A percentile compares a stretch with the other conserved stretches of the same genome.
phyloP scores from a whole-genome alignment of 1,284 basidiomycete genomes.

The Ganoderma boninense region DNA sequence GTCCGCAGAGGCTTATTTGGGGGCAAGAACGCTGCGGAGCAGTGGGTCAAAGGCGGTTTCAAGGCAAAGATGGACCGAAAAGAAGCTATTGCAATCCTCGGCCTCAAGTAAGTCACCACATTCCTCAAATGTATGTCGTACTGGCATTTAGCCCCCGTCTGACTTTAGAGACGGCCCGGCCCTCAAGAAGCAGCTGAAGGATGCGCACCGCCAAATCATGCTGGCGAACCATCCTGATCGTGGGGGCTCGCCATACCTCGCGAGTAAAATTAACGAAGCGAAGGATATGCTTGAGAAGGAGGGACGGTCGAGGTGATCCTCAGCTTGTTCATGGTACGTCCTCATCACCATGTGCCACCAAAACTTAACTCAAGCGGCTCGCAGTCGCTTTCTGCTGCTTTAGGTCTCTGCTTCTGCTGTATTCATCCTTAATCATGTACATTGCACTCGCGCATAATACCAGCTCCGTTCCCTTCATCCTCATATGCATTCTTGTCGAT shows the following conservation, averaged over 20 bases:
- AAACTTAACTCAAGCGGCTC: constrained; percentile 8
- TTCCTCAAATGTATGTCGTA: constrained; percentile 2
- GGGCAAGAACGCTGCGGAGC: constrained; percentile 72
- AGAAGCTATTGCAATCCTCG: constrained; percentile 92
- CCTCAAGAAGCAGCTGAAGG: constrained; percentile 81
- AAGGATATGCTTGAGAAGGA: constrained; percentile 85
- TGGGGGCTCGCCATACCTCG: constrained; percentile 94
- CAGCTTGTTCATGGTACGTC: constrained; percentile 20
- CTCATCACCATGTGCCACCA: neutral
- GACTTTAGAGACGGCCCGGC: constrained; percentile 74
- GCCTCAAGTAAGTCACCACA: constrained; percentile 79
- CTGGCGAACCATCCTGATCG: constrained; percentile 96
- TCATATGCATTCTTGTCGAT: neutral
- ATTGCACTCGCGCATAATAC: constrained; percentile 31
- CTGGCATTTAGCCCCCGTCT: neutral
- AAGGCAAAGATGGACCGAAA: constrained; percentile 95
- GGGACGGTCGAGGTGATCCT: constrained; percentile 50
- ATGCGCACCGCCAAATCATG: constrained; percentile 93
- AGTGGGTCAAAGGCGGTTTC: constrained; percentile 96
- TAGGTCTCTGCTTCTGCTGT: constrained; percentile 30
- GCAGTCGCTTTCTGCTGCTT: constrained; percentile 10
- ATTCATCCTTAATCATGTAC: constrained; percentile 34
- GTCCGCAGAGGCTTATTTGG: constrained; percentile 64
- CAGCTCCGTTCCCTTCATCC: constrained; percentile 26
- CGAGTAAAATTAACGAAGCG: constrained; percentile 98